Conservation (phyloP, 2,329 filamentous ascomycete species). For the Diaporthe humulicola region DNA sequence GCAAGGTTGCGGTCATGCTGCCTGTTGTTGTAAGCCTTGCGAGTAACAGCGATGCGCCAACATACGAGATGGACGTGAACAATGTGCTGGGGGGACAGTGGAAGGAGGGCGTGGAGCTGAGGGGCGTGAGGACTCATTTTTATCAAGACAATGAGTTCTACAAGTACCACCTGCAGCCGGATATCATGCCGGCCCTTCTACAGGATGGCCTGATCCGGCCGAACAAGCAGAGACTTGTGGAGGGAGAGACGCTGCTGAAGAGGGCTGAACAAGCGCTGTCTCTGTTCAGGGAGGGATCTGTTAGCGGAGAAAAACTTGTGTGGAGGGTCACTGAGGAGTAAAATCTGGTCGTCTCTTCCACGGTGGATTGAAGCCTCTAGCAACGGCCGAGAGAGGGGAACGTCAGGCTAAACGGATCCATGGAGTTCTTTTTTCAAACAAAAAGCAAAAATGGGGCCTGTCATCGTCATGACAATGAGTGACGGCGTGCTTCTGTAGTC, state of each 20-base stretch:
- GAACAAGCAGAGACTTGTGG: constrained; percentile 56
- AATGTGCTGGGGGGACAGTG: constrained; percentile 57
- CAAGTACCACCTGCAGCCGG: constrained; percentile 65
- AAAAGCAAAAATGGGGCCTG: background rate
- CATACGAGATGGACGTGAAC: constrained; percentile 67
- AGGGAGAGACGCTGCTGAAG: constrained; percentile 58
- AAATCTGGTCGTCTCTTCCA: background rate
- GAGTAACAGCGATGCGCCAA: constrained; percentile 58
- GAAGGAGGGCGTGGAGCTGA: constrained; percentile 64
- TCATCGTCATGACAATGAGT: background rate
- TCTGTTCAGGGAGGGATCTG: constrained; percentile 43
- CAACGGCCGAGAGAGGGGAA: background rate
- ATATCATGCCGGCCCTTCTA: constrained; percentile 66
- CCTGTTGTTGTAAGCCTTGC: constrained; percentile 70
- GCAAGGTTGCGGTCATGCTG: constrained; percentile 69
- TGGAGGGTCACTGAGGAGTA: constrained; percentile 46
- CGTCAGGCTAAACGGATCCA: background rate
- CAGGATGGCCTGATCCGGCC: constrained; percentile 55
- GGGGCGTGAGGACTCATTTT: constrained; percentile 69
- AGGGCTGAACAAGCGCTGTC: constrained; percentile 46
- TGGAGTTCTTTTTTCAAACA: background rate
- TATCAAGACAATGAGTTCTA: constrained; percentile 69
- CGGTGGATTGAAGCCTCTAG: background rate
- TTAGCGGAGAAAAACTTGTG: constrained; percentile 47
- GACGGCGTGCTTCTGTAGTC: background rate